Base-by-base conservation (phyloP, 176 grass and related monocot species). In the bread wheat (Triticum aestivum) region DNA sequence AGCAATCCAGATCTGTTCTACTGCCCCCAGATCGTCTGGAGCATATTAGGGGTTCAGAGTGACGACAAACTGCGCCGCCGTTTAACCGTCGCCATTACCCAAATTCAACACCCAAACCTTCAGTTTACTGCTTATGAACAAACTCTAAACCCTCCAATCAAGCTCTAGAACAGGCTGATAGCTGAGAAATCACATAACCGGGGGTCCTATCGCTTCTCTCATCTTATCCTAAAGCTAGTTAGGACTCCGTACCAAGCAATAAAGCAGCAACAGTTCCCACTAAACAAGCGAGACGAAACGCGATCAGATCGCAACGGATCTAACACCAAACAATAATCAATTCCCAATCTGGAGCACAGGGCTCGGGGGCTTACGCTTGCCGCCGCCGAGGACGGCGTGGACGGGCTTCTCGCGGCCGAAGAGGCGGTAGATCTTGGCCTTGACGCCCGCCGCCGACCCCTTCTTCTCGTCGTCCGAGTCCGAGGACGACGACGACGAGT, bases 371-470 rank as follows among this genome's bases (percentile, higher is more conserved):
- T 83, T 79, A 93, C 92, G 74, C 83, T 86, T 86, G 61, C 92
- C 92, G 68, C 92, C 89, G 75, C 89, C 92, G 61, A 93, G 91
- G 86, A 93, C 88, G 64, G 86, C 78, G 86, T 93, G 88, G 49
- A 93, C 88, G 61, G 91, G 68, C 66, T 71, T 63, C 82, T 93
- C 88, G 14, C 91, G 86, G 73, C 91, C 88, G 86, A 90, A 93
- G 38, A 93, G 88, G 79, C 91, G 91, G 66, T 86, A 96, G 88
- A 96, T 92, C 90, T 91, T 98, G 34, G 78, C 63, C 75, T 96
- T 85, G 61, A 82, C 65, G 33, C 78, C 61, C 54, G 87, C 34
- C 11, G 86, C 26, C 33, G 87, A 68, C 21, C 74, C 87, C 63
- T 84, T 73, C 82, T 87, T 82, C 74, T 92, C 91, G 75, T 93